Evolutionary conservation across 805 yeast genomes (phyloP).

Genomic region (Lipomyces spencermartinsiae): DNA sequence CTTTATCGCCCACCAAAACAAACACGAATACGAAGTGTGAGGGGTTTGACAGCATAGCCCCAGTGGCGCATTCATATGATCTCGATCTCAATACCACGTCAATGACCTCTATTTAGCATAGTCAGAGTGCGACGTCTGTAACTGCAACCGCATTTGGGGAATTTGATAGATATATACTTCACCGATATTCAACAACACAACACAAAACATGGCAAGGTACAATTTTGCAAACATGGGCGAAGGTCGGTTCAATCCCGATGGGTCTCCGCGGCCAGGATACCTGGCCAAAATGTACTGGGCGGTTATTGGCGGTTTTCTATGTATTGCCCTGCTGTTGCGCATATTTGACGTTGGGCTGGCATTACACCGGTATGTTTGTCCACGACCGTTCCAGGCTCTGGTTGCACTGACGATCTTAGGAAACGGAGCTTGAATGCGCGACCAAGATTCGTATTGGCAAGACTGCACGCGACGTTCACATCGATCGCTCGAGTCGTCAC

Average conservation of each 20-base stretch:
- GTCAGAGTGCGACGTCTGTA: not conserved
- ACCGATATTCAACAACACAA: not conserved
- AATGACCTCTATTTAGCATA: too few species aligned
- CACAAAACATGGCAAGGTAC: not conserved
- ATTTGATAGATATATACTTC: not conserved
- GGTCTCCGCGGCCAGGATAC: slow-evolving; percentile 42
- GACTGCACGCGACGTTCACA: slow-evolving; percentile 20
- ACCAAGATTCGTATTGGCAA: slow-evolving; percentile 16
- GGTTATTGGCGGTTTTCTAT: slow-evolving; percentile 39
- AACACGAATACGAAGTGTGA: too few species aligned
- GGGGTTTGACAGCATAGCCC: too few species aligned
- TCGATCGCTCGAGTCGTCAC: slow-evolving; percentile 23
- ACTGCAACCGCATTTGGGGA: not conserved
- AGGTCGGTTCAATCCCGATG: slow-evolving; percentile 36
- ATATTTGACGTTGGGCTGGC: slow-evolving; percentile 16
- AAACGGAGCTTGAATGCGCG: slow-evolving; percentile 17
- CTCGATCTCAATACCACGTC: too few species aligned
- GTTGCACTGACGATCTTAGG: slow-evolving; percentile 3
- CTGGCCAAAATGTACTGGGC: slow-evolving; percentile 42
- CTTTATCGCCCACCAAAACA: too few species aligned
- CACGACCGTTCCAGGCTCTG: not conserved
- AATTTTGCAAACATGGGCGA: slow-evolving; percentile 31
- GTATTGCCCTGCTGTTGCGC: slow-evolving; percentile 22
- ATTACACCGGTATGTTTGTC: slow-evolving; percentile 20
- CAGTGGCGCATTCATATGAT: too few species aligned